Conservation (phyloP, 1,139 yeast genomes). For the Pichia sp. region DNA sequence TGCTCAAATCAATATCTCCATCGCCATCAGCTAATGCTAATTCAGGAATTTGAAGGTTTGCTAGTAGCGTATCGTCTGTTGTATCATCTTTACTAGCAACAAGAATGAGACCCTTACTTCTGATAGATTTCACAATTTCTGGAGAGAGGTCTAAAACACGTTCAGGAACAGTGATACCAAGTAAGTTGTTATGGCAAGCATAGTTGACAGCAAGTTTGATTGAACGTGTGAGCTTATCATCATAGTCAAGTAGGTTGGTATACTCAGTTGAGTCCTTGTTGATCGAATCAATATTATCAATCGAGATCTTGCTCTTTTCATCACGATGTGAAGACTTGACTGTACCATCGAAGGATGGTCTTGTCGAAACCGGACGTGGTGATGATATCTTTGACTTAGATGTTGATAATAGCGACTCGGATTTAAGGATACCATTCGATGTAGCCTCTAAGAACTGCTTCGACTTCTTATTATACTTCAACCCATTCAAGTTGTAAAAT, state of each 20-base stretch:
- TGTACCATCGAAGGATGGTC: neutral
- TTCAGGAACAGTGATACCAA: conserved; percentile 76
- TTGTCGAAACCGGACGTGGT: too few relatives aligned
- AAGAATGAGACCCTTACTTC: conserved; percentile 74
- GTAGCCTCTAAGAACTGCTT: conserved; percentile 30
- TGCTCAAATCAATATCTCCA: conserved; percentile 16
- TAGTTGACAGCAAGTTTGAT: conserved; percentile 61
- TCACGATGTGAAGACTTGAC: conserved; percentile 1
- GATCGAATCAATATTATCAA: conserved; percentile 29
- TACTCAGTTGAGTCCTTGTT: conserved; percentile 29
- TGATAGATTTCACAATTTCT: conserved; percentile 63
- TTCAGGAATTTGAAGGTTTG: neutral
- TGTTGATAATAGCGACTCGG: neutral
- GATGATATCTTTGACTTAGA: neutral
- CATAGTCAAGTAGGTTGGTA: conserved; percentile 25
- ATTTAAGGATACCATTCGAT: conserved; percentile 31
- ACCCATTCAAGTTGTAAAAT: conserved; percentile 70
- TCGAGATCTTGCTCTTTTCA: conserved; percentile 11
- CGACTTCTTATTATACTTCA: conserved; percentile 31
- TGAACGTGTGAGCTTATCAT: conserved; percentile 37
- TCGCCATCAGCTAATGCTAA: neutral
- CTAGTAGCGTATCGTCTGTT: conserved; percentile 1
- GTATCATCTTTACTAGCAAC: conserved; percentile 51
- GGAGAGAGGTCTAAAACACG: conserved; percentile 69
- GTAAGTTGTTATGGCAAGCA: conserved; percentile 72